Evolutionary conservation across 2,329 filamentous ascomycete species (phyloP), one percentile per base, ranked within the genome.

Genomic region (Colletotrichum coccodes): DNA sequence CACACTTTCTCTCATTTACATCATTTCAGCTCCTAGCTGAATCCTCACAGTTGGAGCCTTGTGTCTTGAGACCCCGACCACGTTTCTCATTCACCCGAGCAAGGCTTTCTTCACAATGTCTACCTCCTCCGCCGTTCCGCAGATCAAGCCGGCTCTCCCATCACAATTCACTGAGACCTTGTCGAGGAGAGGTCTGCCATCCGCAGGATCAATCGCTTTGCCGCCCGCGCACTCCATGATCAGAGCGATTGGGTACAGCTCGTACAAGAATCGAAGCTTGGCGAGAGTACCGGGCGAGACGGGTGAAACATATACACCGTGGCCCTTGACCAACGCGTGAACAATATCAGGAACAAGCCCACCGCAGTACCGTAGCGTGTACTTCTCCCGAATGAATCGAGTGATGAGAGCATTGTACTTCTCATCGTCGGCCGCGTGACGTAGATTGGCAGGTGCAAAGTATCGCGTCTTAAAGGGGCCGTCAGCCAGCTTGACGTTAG

Each of bases 381-480:
- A 91, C 72, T 82, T 83, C 46, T 84, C 75, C n/a, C 70, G 53
- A 8, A 91, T 84, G 68, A 84, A 90, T 6, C 79, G 75, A 28
- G 78, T 77, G 5, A 91, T 78, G 0, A 91, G 80, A 0, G 58
- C 65, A 76, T 83, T 80, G 75, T 91, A 91, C 32, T 72, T 71
- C 6, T 76, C 72, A 50, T 85, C 79, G 21, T 90, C 85, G 0
- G 84, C 83, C 0, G 89, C 88, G 0, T 86, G 82, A 11, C 89
- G 86, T 61, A 90, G 76, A 72, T 91, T 91, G 5, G 89, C 89
- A 0, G 89, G 89, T 0, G 89, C 87, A 72, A 91, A 91, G 75
- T 90, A 91, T 0, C 85, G 81, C 30, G 86, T 86, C 71, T 82
- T 83, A 71, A 81, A 80, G 0, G 82, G 81, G 3, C 79, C 71